Evolutionary conservation across 768 basidiomycete species (phyloP).

Genomic region (Pisolithus marmoratus): DNA sequence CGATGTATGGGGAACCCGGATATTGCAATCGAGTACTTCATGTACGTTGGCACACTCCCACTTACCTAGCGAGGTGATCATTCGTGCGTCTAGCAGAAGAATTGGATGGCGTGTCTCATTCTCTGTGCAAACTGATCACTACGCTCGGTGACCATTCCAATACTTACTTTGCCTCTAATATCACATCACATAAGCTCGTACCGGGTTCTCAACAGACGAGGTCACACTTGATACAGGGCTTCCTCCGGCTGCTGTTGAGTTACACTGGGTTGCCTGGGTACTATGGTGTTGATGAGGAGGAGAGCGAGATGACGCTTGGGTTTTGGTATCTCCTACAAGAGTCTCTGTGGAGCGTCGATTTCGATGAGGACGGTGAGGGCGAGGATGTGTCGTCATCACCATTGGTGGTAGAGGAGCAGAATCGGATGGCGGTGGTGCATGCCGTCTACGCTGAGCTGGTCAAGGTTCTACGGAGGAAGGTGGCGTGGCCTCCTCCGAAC

Average conservation of each 20-base stretch:
- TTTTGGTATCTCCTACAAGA: slow-evolving; percentile 95
- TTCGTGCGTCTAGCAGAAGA: slow-evolving; percentile 14
- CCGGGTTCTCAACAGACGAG: slow-evolving; percentile 33
- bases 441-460: slow-evolving; percentile 79
- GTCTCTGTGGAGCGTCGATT: slow-evolving; percentile 68
- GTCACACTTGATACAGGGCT: slow-evolving; percentile 57
- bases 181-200: slow-evolving; percentile 43
- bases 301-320: slow-evolving; percentile 79
- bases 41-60: slow-evolving; percentile 24
- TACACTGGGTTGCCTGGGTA: slow-evolving; percentile 73
- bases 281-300: slow-evolving; percentile 80
- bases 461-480: slow-evolving; percentile 62
- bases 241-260: slow-evolving; percentile 63
- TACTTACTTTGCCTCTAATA: slow-evolving; percentile 64
- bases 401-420: slow-evolving; percentile 24
- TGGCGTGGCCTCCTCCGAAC: slow-evolving; percentile 56
- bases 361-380: slow-evolving; percentile 31
- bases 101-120: slow-evolving; percentile 56
- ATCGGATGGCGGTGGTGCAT: slow-evolving; percentile 54
- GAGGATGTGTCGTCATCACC: slow-evolving; percentile 11
- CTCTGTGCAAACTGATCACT: slow-evolving; percentile 73
- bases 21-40: slow-evolving; percentile 34
- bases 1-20: slow-evolving; percentile 43
- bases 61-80: background rate
- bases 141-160: slow-evolving; percentile 86